Base-by-base conservation (phyloP, 805 yeast genomes). In the Sugiyamaella lignohabitans region DNA sequence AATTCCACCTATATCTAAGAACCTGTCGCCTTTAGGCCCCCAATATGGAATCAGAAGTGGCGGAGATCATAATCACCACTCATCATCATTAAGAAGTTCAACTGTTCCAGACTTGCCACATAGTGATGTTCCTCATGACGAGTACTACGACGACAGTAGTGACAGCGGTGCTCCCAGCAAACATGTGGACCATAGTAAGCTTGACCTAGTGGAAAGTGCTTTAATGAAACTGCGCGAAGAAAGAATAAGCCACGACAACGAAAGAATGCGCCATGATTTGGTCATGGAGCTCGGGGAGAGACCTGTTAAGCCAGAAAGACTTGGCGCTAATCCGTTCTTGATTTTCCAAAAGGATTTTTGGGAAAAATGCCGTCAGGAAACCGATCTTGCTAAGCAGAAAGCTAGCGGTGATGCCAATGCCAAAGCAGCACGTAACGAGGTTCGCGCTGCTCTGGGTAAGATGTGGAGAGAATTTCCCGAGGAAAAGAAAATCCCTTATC, bases 261-360 rank as follows among this genome's bases (percentile, higher is more conserved):
- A 63, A 45, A 58, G 57, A 32, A 57, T 65, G 60, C 55, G 67
- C 42, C 58, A 64, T 20, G 69, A 63, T 24, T 47, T 66, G 49
- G 54, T 61, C 38, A 58, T 58, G 38, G 65, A 63, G 44, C 51
- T 68, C n/a, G 72, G 72, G 1, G 63, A 60, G 20, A 53, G 62
- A 27, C 73, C 73, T 1, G 50, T 53, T 17, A 62, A 62, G 42
- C 72, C 72, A 1, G 69, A 66, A 35, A 56, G 69, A 17, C 51
- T 55, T 2, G 66, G 68, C 19, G 66, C 71, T 2, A 68, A 68
- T 49, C 73, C 73, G 19, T 68, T 66, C 42, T 48, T 68, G 32
- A 56, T 68, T 4, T 68, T 65, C 51, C 72, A 68, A 44, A 68
- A 68, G 45, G 67, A 64, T 34, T 65, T 64, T 49, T 68, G 73